These are phyloP conservation scores for Penicillium crustosum DNA, from an alignment of 2,329 filamentous ascomycete species.

Conservation along the genomic window DNA sequence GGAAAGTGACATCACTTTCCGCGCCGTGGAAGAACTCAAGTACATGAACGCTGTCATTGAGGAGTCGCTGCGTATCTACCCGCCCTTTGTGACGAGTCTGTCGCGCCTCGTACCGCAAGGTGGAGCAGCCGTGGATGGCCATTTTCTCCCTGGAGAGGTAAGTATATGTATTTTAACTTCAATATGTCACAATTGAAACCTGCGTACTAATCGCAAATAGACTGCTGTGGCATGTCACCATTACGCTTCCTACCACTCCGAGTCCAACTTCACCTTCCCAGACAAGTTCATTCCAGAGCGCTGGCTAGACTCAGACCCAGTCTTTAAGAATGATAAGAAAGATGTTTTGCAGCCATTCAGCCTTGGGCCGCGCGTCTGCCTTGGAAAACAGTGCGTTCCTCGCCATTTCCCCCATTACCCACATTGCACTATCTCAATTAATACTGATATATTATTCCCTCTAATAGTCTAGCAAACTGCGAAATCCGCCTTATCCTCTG, in stretches of 20 bases:
- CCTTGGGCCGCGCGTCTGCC: slow-evolving; percentile 37
- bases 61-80: slow-evolving; percentile 49
- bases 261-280: slow-evolving; percentile 26
- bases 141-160: slow-evolving; percentile 34
- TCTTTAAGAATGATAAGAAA: slow-evolving; percentile 24
- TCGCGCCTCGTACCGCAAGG: slow-evolving; percentile 30
- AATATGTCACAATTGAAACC: fast-evolving
- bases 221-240: slow-evolving; percentile 23
- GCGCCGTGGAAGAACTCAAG: slow-evolving; percentile 29
- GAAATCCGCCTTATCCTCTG: slow-evolving; percentile 29
- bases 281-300: slow-evolving; percentile 35
- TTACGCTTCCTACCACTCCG: slow-evolving; percentile 27
- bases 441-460: background rate
- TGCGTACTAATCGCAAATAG: slow-evolving; percentile 1
- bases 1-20: slow-evolving; percentile 34
- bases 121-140: slow-evolving; percentile 35
- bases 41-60: slow-evolving; percentile 51
- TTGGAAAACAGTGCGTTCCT: slow-evolving; percentile 31
- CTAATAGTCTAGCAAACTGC: slow-evolving; percentile 24
- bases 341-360: slow-evolving; percentile 37
- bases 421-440: fast-evolving
- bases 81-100: slow-evolving; percentile 39
- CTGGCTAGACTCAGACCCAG: slow-evolving; percentile 28
- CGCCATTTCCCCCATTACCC: background rate
- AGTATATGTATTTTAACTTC: background rate